Conservation (phyloP, 768 basidiomycete species). For the Tephrocybe sp. region DNA sequence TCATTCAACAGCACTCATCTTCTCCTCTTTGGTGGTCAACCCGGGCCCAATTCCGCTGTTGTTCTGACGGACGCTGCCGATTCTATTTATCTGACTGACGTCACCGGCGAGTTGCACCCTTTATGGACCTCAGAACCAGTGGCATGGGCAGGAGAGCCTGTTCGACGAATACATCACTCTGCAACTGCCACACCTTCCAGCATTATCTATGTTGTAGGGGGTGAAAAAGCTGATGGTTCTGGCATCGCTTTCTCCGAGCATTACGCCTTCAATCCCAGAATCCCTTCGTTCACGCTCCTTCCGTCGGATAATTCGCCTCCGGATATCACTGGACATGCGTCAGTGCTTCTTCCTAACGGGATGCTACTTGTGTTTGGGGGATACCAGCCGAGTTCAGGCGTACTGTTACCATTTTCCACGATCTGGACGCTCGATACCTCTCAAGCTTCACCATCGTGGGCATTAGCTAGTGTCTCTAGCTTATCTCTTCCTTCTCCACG, state of each 20-base stretch:
- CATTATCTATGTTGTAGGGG: conserved; percentile 71
- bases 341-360: conserved; percentile 67
- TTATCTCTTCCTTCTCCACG: conserved; percentile 51
- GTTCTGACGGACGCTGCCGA: conserved; percentile 52
- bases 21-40: conserved; percentile 76
- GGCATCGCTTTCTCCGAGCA: conserved; percentile 57
- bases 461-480: conserved; percentile 32
- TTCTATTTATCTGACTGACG: conserved; percentile 58
- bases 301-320: conserved; percentile 57
- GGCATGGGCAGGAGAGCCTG: conserved; percentile 65
- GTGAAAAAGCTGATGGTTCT: conserved; percentile 81
- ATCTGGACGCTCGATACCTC: conserved; percentile 67
- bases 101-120: conserved; percentile 34
- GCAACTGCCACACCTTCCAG: conserved; percentile 46
- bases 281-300: conserved; percentile 51
- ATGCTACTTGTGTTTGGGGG: conserved; percentile 77
- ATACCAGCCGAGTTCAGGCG: conserved; percentile 42
- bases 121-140: conserved; percentile 44
- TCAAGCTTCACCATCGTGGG: conserved; percentile 47
- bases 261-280: conserved; percentile 55
- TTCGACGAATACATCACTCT: conserved; percentile 75
- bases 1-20: conserved; percentile 51
- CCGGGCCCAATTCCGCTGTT: conserved; percentile 54
- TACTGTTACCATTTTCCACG: conserved; percentile 52
- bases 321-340: conserved; percentile 70